These are phyloP conservation scores for Penicillium sp. DNA, from an alignment of 2,329 filamentous ascomycete species.

Conservation along the genomic window DNA sequence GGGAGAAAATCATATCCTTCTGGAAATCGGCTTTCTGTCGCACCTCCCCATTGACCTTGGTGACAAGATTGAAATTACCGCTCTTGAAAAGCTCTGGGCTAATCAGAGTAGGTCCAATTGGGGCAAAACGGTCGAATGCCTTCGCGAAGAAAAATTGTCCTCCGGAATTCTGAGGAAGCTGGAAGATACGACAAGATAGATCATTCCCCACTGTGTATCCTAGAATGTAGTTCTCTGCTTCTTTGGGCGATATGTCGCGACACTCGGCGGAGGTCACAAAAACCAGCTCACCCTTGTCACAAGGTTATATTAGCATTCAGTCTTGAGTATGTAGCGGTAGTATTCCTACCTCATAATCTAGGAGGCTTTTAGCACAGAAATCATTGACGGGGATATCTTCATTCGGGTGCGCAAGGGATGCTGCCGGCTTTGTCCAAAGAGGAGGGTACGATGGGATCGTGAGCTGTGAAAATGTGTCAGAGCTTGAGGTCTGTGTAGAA, in stretches of 20 bases:
- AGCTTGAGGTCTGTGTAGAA: no score
- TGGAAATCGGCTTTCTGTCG: conserved; percentile 43
- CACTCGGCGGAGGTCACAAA: conserved; percentile 8
- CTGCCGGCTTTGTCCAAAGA: conserved; percentile 7
- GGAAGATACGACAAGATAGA: conserved; percentile 30
- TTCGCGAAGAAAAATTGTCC: conserved; percentile 44
- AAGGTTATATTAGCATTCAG: no score
- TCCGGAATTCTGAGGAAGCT: conserved; percentile 22
- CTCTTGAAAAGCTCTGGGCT: conserved; percentile 19
- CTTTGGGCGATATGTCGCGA: conserved; percentile 5
- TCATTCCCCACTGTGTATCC: conserved; percentile 24
- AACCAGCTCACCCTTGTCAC: conserved; percentile 4
- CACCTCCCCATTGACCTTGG: conserved; percentile 46
- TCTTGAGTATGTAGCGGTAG: background rate
- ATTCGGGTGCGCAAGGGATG: background rate
- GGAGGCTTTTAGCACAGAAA: conserved; percentile 8
- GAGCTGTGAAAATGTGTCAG: conserved; percentile 2
- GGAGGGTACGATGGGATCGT: conserved; percentile 5
- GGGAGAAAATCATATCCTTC: conserved; percentile 50
- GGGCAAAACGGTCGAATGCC: conserved; percentile 47
- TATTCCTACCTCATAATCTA: conserved; percentile 7
- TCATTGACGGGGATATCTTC: conserved; percentile 3
- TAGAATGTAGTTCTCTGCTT: conserved; percentile 8
- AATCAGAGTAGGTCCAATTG: conserved; percentile 46
- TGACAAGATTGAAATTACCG: conserved; percentile 14